Evolutionary conservation across 176 grass and related monocot species (phyloP).

Genomic region (Carex parvula): DNA sequence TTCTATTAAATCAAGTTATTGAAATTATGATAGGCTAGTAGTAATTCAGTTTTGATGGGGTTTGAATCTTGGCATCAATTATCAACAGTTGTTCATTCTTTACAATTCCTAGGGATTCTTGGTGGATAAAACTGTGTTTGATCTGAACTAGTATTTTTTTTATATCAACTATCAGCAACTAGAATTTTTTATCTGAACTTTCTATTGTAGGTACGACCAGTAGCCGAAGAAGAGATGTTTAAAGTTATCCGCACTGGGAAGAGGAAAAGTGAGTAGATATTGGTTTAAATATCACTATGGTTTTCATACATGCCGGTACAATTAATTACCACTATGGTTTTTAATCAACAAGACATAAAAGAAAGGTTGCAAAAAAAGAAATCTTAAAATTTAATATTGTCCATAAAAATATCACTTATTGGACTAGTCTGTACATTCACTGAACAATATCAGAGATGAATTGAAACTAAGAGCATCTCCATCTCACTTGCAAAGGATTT

Average conservation of each 20-base stretch:
- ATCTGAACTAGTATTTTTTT: neutral
- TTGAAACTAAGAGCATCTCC: neutral
- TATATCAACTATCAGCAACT: neutral
- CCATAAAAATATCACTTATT: neutral
- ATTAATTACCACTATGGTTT: neutral
- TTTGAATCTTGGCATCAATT: neutral
- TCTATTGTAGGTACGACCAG: conserved; percentile 58
- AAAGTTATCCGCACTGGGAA: conserved; percentile 74
- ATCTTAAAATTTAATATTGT: neutral
- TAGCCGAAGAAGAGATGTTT: conserved; percentile 87
- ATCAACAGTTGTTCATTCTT: neutral
- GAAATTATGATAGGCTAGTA: neutral
- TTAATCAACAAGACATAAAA: neutral
- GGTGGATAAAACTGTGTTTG: neutral
- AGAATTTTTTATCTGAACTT: neutral
- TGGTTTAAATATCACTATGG: neutral
- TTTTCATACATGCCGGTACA: neutral
- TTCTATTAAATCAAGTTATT: neutral
- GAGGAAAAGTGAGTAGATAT: conserved; percentile 57
- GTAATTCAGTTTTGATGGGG: neutral
- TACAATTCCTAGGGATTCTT: neutral
- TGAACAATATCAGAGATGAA: neutral
- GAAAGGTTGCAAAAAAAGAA: neutral
- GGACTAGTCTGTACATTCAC: neutral
- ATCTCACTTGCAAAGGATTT: too few species aligned